Percentiles rank a stretch among this genome's conserved stretches.
Conservation (phyloP, 2,329 filamentous ascomycete genomes). For the Trichoderma sp. region DNA sequence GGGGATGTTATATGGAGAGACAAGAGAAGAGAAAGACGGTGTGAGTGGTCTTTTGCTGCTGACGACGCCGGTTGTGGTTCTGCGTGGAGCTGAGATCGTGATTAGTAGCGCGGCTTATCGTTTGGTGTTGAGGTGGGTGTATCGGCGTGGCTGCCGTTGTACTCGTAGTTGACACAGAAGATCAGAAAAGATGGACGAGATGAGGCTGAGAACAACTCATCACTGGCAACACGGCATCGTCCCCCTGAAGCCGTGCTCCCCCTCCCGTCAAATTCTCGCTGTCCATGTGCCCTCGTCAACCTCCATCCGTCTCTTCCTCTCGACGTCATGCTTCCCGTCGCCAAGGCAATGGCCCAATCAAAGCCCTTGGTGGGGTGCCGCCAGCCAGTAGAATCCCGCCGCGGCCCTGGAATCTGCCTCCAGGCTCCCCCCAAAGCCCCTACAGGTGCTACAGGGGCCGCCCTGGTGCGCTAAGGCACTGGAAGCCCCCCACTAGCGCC, state of each 20-base stretch:
- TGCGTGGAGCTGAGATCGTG: no score
- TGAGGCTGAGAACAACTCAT: no score
- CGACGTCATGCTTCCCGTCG: slow-evolving; percentile 27
- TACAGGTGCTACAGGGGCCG: neutral
- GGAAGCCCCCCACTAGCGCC: slow-evolving; percentile 24
- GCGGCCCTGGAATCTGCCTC: slow-evolving; percentile 13
- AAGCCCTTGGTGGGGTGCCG: slow-evolving; percentile 15
- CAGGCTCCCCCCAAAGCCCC: slow-evolving; percentile 5
- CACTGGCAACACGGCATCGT: no score
- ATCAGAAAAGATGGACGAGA: no score
- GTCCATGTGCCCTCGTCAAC: neutral
- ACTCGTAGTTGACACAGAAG: no score
- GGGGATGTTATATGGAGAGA: no score
- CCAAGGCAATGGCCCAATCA: slow-evolving; percentile 22
- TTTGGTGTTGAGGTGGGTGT: no score
- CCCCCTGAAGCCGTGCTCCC: slow-evolving; percentile 6
- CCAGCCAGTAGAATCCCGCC: slow-evolving; percentile 17
- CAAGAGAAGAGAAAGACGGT: no score
- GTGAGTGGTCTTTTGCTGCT: no score
- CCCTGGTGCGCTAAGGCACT: neutral
- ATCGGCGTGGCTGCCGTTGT: no score
- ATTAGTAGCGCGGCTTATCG: no score
- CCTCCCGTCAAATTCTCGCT: neutral
- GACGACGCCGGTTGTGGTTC: no score
- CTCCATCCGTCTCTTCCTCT: neutral